Conservation (phyloP, 805 yeast species). For the Saccharomycopsis fermentans region DNA sequence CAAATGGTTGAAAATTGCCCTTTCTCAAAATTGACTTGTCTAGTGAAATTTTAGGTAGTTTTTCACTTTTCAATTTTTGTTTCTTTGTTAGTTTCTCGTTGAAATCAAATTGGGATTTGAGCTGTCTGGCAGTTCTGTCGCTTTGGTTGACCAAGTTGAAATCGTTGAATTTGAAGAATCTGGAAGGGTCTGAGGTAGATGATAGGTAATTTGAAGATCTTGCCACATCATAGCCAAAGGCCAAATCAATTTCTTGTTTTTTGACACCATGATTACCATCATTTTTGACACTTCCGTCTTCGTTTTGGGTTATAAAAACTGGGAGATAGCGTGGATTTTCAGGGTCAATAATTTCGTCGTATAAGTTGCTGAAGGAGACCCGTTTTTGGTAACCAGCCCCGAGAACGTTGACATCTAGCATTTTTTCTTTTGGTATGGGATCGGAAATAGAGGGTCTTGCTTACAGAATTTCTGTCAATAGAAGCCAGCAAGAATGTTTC, state of each 20-base stretch:
- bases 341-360: slow-evolving; percentile 14
- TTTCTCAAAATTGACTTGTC: slow-evolving; percentile 12
- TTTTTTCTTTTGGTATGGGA: no score
- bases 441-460: no score
- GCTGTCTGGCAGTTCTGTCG: slow-evolving; percentile 13
- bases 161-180: slow-evolving; percentile 17
- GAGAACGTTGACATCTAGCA: background rate
- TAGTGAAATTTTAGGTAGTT: slow-evolving; percentile 11
- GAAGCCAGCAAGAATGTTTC: no score
- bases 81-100: slow-evolving; percentile 4
- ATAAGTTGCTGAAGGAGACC: slow-evolving; percentile 14
- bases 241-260: slow-evolving; percentile 8
- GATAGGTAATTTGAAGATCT: slow-evolving; percentile 1
- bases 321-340: slow-evolving; percentile 13
- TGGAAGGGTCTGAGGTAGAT: slow-evolving; percentile 10
- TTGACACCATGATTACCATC: background rate
- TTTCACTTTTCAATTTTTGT: slow-evolving; percentile 14
- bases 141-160: slow-evolving; percentile 15
- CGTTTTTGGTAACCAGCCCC: slow-evolving; percentile 6
- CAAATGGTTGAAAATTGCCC: background rate
- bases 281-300: background rate
- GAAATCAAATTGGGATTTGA: slow-evolving; percentile 10
- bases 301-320: slow-evolving; percentile 10
- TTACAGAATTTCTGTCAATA: no score
- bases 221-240: slow-evolving; percentile 13